phyloP scores from a whole-genome alignment of 148 eudicot genomes.

The Agrostemma githago region DNA sequence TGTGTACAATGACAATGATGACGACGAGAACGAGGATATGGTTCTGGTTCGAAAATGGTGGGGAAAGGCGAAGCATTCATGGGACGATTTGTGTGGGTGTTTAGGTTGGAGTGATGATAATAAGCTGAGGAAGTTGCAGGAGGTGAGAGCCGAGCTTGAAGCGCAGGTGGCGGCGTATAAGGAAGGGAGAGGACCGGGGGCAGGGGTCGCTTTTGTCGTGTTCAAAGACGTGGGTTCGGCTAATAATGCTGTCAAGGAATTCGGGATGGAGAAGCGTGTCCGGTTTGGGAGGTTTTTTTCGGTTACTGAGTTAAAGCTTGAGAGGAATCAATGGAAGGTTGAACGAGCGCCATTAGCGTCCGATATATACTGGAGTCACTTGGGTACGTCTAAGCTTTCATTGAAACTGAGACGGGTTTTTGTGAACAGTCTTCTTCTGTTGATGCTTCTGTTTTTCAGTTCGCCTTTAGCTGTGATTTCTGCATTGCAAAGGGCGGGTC shows the following conservation, averaged over 20 bases:
- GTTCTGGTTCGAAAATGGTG: constrained; percentile 20
- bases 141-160: constrained; percentile 84
- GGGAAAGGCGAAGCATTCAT: constrained; percentile 42
- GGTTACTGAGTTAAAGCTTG: constrained; percentile 73
- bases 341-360: constrained; percentile 92
- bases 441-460: constrained; percentile 88
- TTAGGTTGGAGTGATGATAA: constrained; percentile 71
- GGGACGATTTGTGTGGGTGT: constrained; percentile 36
- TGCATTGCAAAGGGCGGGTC: constrained; percentile 77
- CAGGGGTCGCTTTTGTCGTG: constrained; percentile 92
- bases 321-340: constrained; percentile 91
- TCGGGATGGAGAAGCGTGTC: constrained; percentile 59
- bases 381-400: constrained; percentile 72
- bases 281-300: constrained; percentile 84
- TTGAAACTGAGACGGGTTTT: constrained; percentile 64
- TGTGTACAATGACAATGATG: constrained; percentile 26
- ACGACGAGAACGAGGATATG: constrained; percentile 28
- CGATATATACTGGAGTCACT: constrained; percentile 91
- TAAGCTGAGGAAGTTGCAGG: constrained; percentile 70
- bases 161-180: constrained; percentile 85
- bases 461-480: constrained; percentile 88
- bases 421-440: constrained; percentile 71
- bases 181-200: constrained; percentile 80
- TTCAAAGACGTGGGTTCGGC: constrained; percentile 86
- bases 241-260: constrained; percentile 80